Base-by-base conservation (phyloP, 371 early-diverging fungal genomes). In the Apophysomyces ossiformis region DNA sequence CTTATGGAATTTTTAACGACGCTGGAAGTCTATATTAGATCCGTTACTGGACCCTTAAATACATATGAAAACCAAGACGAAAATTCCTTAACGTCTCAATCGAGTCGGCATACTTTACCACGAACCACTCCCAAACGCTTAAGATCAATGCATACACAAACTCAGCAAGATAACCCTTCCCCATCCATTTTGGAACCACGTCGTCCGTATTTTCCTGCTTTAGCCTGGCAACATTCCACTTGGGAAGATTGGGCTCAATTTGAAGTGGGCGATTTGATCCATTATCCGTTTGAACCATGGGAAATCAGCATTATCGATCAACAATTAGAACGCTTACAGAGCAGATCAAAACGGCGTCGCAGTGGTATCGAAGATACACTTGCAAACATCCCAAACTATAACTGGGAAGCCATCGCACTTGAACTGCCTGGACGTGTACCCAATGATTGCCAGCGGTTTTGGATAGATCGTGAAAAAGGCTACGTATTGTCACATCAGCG, bases 161-260 rank as follows among this genome's bases (percentile, higher is more conserved):
- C 4, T 57, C 56, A 66, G 21, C 18, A 38, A 32, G 45, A 18
- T 45, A 11, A 39, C 38, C 18, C 45, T 13, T 8, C 54, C 26
- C 18, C 11, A 16, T n/a, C 16, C 39, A 13, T 7, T 4, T 8
- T 36, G 37, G 9, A 18, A 6, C n/a, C 21, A n/a, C 50, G 35
- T 12, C 67, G 60, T 15, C 78, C 78, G 0, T 81, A 81, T 69
- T 67, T 78, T 5, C 81, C 81, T 13, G 60, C 56, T 15, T 47
- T 38, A 2, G 68, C 69, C 3, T 81, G 78, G 78, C 59, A 65
- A n/a, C 68, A 76, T 32, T 72, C 73, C 1, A 78, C 70, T 0
- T 81, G 81, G 81, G 81, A 81, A 50, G 78, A 81, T 43, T 81
- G 81, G 81, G 72, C 78, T 0, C 78, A 78, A 41, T 66, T 81